phyloP scores from a whole-genome alignment of 1,139 yeast species.

The Blastobotrys ciferrii region DNA sequence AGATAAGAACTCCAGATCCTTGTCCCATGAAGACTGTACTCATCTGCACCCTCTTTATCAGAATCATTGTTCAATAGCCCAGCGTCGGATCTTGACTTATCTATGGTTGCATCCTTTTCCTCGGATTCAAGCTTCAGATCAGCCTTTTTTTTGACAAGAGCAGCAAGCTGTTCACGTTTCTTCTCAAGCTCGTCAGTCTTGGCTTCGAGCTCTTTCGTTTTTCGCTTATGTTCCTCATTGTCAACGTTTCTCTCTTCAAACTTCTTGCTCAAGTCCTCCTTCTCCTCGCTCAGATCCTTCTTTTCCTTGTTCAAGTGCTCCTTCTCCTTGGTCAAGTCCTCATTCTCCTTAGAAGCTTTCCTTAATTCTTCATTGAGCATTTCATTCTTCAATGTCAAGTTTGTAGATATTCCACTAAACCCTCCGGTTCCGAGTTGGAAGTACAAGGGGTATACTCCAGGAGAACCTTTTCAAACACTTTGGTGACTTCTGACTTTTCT shows the following conservation, averaged over 20 bases:
- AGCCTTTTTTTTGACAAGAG: background rate
- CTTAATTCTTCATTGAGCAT: slow-evolving; percentile 57
- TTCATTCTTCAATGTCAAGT: slow-evolving; percentile 59
- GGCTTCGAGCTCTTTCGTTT: slow-evolving; percentile 33
- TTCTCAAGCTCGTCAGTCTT: slow-evolving; percentile 23
- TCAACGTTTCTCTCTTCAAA: slow-evolving; percentile 21
- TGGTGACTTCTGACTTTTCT: slow-evolving; percentile 60
- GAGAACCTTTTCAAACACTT: slow-evolving; percentile 64
- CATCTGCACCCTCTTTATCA: background rate
- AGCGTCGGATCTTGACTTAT: background rate
- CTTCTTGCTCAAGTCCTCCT: slow-evolving; percentile 9
- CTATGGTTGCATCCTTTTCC: slow-evolving; percentile 5
- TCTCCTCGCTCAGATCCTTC: slow-evolving; percentile 19
- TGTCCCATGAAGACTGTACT: slow-evolving; percentile 1
- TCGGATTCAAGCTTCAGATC: slow-evolving; percentile 6
- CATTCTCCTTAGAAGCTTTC: slow-evolving; percentile 33
- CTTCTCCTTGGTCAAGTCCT: slow-evolving; percentile 11
- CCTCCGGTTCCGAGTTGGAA: slow-evolving; percentile 66
- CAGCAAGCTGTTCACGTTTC: slow-evolving; percentile 15
- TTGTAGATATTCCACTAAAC: slow-evolving; percentile 68
- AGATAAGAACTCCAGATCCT: slow-evolving; percentile 6
- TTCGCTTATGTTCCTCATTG: slow-evolving; percentile 17
- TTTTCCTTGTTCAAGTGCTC: slow-evolving; percentile 17
- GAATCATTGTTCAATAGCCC: background rate
- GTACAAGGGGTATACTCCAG: slow-evolving; percentile 80